Evolutionary conservation across 192 early-diverging fungal genomes (phyloP).

Genomic region (Backusella psychrophila): DNA sequence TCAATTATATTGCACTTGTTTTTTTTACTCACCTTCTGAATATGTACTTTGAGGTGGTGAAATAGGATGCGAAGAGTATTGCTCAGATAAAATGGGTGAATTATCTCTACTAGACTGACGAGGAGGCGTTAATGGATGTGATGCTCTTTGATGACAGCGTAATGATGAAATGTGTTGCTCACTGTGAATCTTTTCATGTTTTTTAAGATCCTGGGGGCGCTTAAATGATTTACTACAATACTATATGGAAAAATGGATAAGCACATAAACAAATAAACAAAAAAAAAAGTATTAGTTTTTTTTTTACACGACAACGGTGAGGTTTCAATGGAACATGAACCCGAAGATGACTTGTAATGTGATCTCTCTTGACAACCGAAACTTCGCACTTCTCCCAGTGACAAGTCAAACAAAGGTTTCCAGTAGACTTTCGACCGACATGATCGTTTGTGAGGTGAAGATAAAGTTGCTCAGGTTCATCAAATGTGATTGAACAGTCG

Average conservation of each 20-base stretch:
- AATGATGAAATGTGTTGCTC: slow-evolving; percentile 35
- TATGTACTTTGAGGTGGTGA: slow-evolving; percentile 36
- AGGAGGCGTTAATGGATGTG: slow-evolving; percentile 30
- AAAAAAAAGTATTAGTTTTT: not conserved
- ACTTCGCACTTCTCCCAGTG: slow-evolving; percentile 82
- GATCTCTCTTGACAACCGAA: slow-evolving; percentile 84
- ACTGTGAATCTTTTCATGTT: slow-evolving; percentile 85
- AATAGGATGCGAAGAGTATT: slow-evolving; percentile 20
- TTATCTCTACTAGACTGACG: slow-evolving; percentile 21
- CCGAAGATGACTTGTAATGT: slow-evolving; percentile 95
- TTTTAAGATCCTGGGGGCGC: slow-evolving; percentile 90
- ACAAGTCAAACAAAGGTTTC: slow-evolving; percentile 87
- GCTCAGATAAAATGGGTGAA: slow-evolving; percentile 15
- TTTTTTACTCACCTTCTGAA: slow-evolving; percentile 24
- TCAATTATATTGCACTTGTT: not conserved
- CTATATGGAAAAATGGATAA: slow-evolving; percentile 26
- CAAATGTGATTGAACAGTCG: slow-evolving; percentile 51
- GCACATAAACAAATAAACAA: not conserved
- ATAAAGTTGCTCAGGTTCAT: slow-evolving; percentile 83
- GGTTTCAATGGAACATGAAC: slow-evolving; percentile 94
- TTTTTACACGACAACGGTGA: slow-evolving; percentile 68
- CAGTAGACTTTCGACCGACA: slow-evolving; percentile 85
- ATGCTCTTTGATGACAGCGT: not conserved
- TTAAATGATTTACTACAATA: slow-evolving; percentile 83
- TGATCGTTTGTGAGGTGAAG: slow-evolving; percentile 85